These are phyloP conservation scores for Tulasnella calospora DNA, from an alignment of 768 basidiomycete species.

Conservation along the genomic window DNA sequence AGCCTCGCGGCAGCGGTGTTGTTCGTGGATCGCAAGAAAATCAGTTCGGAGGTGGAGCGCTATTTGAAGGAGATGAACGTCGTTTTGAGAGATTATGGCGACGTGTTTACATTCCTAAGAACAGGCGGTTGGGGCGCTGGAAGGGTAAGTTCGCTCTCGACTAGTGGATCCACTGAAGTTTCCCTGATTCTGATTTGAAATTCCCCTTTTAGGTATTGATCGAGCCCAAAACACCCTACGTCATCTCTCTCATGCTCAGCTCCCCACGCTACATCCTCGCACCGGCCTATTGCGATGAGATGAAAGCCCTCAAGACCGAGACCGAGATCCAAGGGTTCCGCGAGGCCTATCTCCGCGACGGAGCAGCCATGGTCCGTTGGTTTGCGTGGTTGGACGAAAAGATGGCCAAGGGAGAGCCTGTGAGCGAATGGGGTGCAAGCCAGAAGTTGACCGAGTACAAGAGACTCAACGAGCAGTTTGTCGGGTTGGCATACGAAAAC, in stretches of 20 bases:
- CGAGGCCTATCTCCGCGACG: constrained; percentile 85
- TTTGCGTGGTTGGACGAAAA: constrained; percentile 87
- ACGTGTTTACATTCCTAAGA: constrained; percentile 74
- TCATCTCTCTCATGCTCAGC: constrained; percentile 80
- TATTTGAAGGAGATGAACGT: constrained; percentile 59
- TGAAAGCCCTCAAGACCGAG: constrained; percentile 85
- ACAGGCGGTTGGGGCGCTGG: constrained; percentile 59
- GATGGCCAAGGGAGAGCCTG: constrained; percentile 60
- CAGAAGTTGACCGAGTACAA: constrained; percentile 76
- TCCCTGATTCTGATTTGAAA: not conserved
- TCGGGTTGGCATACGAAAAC: constrained; percentile 85
- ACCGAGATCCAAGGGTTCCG: constrained; percentile 78
- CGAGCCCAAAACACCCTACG: constrained; percentile 69
- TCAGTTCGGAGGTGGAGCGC: constrained; percentile 53
- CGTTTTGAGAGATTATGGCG: constrained; percentile 62
- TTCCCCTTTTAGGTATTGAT: constrained; percentile 51
- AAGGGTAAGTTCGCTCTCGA: constrained; percentile 48
- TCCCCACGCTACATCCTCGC: constrained; percentile 73
- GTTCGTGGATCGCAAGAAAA: constrained; percentile 69
- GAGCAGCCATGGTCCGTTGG: constrained; percentile 65
- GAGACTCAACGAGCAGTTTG: constrained; percentile 63
- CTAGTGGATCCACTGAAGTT: not conserved
- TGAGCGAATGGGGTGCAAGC: constrained; percentile 90
- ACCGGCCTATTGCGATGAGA: constrained; percentile 64
- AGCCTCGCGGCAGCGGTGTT: constrained; percentile 53